Evolutionary conservation across 225 moss, liverwort and hornwort genomes (phyloP).

Genomic region (Sphagnum contortum): DNA sequence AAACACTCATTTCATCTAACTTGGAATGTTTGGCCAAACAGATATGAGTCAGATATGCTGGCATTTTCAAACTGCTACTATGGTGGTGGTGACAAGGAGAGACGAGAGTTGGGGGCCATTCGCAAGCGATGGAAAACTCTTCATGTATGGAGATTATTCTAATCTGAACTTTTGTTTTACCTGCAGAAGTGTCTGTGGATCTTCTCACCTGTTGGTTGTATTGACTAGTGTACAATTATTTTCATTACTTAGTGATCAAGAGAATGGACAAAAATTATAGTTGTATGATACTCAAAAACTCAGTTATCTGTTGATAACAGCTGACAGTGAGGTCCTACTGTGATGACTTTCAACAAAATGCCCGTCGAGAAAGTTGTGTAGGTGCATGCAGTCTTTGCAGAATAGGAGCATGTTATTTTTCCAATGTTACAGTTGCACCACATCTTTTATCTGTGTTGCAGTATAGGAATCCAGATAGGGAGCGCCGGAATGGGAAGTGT

Average conservation of each 20-base stretch:
- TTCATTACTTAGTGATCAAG: no score
- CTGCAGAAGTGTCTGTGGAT: neutral
- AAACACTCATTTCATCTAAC: no score
- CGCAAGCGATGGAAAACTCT: slow-evolving; percentile 76
- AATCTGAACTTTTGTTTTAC: neutral
- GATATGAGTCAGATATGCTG: slow-evolving; percentile 87
- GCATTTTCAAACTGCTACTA: slow-evolving; percentile 86
- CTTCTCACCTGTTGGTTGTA: neutral
- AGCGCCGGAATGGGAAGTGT: slow-evolving; percentile 73
- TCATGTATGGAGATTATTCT: slow-evolving; percentile 22
- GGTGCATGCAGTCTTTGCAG: no score
- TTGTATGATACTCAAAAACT: no score
- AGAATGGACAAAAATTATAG: no score
- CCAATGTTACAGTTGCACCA: neutral
- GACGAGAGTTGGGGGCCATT: slow-evolving; percentile 45
- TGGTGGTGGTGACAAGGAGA: slow-evolving; percentile 60
- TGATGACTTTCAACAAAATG: no score
- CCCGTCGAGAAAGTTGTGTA: no score
- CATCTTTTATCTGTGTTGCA: slow-evolving; percentile 1
- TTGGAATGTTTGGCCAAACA: slow-evolving; percentile 4
- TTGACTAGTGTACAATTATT: no score
- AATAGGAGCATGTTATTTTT: no score
- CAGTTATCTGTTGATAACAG: no score
- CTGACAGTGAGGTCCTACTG: no score
- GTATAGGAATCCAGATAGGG: slow-evolving; percentile 43